Base-by-base conservation (phyloP, 1,284 basidiomycete species). In the Irpex sp. region DNA sequence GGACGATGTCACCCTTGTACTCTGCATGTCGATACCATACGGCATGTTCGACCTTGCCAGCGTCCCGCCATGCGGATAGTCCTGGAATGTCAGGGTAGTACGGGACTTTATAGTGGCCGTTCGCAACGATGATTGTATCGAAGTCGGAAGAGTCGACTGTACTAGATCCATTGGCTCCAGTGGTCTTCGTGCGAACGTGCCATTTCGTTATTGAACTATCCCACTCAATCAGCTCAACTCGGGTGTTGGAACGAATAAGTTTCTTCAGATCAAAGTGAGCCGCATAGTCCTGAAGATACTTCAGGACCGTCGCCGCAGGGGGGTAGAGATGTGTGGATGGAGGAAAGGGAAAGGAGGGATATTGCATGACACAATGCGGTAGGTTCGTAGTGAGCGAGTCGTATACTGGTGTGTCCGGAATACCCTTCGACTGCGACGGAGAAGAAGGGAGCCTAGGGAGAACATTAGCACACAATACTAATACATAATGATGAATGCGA, bases 311-410 rank as follows among this genome's bases (percentile, higher is more conserved):
- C 0, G 76, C 65, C 1, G 89, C 88, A 2, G 67, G 68, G 0
- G 90, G 90, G 71, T 83, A 93, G 19, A 93, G 76, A 1, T 85
- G 81, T 0, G 90, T 92, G 3, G 81, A 84, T 0, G 89, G 86
- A 0, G 88, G 88, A 67, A 91, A 92, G 1, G 78, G 71, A 68
- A 83, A 85, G 59, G 81, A 81, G 0, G 80, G 77, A 66, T 79
- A 92, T 8, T 81, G 82, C 91, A 93, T 93, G 54, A 87, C 65
- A 0, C 88, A 88, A 68, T 93, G 89, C 0, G 91, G 89, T 2
- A 93, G 72, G 68, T 93, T 93, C 1, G 91, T 88, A 19, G 86
- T 87, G 17, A 93, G 76, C 0, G 88, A 87, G 67, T 93, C 88
- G 68, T 93, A 93, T 17, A 92, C 68, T 0, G 92, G 84, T 0